Conservation (phyloP, 2,329 filamentous ascomycete species). For the Colletotrichum sp. region DNA sequence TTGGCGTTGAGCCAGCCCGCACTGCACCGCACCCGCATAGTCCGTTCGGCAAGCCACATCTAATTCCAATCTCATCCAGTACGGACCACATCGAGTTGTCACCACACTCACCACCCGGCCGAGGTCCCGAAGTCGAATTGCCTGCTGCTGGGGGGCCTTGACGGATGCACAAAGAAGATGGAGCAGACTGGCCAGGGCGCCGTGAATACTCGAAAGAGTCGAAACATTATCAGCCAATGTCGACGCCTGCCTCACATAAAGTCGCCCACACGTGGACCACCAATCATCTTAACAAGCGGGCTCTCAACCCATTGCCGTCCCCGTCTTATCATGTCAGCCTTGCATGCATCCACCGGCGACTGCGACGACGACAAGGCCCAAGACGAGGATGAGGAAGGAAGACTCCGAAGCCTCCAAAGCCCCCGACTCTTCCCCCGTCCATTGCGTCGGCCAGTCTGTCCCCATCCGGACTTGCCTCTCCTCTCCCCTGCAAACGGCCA, state of each 20-base stretch:
- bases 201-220: not conserved
- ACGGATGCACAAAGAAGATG: not conserved
- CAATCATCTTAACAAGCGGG: not conserved
- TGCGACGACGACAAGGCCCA: not conserved
- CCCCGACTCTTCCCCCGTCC: not conserved
- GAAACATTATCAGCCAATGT: constrained; percentile 1
- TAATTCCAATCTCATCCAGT: not conserved
- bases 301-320: not conserved
- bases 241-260: not conserved
- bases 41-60: not conserved
- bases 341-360: not conserved
- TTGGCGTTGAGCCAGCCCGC: not conserved
- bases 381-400: not conserved
- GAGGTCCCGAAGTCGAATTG: not conserved
- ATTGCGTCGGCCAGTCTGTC: not conserved
- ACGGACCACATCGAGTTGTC: not conserved
- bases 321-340: constrained; percentile 7
- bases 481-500: constrained; percentile 8
- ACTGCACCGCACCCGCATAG: not conserved
- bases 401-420: not conserved
- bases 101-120: not conserved
- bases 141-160: not conserved
- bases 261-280: not conserved
- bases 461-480: constrained; percentile 8
- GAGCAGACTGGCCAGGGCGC: not conserved